Conservation (phyloP, 1,284 basidiomycete species). For the Gomphus sp. region DNA sequence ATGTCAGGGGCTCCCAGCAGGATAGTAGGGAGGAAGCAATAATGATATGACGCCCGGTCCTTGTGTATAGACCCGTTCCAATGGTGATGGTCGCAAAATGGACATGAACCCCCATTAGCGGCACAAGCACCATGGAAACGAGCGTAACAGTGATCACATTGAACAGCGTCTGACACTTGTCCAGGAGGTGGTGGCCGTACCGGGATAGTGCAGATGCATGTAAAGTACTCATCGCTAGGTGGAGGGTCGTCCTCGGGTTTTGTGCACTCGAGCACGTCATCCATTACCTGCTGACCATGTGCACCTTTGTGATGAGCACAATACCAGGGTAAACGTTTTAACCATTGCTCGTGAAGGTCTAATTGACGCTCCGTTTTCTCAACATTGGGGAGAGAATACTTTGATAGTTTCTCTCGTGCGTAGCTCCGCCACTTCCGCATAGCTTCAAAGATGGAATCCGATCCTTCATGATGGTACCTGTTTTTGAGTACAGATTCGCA, state of each 20-base stretch:
- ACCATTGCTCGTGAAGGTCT: conserved; percentile 55
- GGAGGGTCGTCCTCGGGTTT: conserved; percentile 66
- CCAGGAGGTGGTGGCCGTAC: conserved; percentile 68
- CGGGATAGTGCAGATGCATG: conserved; percentile 67
- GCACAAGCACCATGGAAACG: conserved; percentile 76
- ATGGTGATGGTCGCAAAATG: conserved; percentile 80
- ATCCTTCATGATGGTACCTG: conserved; percentile 42
- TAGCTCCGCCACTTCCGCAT: conserved; percentile 65
- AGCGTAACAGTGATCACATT: conserved; percentile 79
- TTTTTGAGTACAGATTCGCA: conserved; percentile 66
- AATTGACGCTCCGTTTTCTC: conserved; percentile 63
- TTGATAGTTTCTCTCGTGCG: conserved; percentile 56
- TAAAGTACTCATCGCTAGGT: conserved; percentile 69
- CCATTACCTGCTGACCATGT: conserved; percentile 51
- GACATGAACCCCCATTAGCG: conserved; percentile 77
- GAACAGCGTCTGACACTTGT: conserved; percentile 68
- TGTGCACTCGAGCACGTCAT: conserved; percentile 65
- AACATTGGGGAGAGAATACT: conserved; percentile 63
- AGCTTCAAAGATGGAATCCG: conserved; percentile 56
- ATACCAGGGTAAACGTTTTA: conserved; percentile 69
- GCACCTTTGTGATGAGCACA: conserved; percentile 51
- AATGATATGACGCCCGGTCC: conserved; percentile 64
- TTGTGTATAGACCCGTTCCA: conserved; percentile 79
- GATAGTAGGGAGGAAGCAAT: conserved; percentile 63
- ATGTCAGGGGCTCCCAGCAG: conserved; percentile 62